Base-by-base conservation (phyloP, 768 basidiomycete species). In the Rhodosporidiobolus odoratus region DNA sequence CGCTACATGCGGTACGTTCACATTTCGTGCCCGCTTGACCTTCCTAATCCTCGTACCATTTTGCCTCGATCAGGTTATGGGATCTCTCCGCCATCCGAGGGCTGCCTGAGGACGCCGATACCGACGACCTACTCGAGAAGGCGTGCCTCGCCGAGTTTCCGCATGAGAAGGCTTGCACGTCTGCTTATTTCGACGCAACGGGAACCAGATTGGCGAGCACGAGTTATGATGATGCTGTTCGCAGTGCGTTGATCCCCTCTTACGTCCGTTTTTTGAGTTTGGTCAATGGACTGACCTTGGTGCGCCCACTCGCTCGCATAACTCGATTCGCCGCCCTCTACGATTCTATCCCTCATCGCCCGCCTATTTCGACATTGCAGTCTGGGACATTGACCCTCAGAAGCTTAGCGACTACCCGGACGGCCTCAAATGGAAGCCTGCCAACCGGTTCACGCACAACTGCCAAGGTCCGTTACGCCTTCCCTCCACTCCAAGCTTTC, bases 161-260 rank as follows among this genome's bases (percentile, higher is more conserved):
- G 0, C n/a, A 76, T 70, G 57, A 74, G 43, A 69, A 79, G 60
- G 69, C 77, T 4, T 75, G 74, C 65, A 65, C 69, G 53, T 60
- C 40, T 16, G 59, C 68, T 4, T 82, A 81, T 66, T 83, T 80
- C 76, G 81, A 82, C 74, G 77, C 79, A n/a, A 78, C 78, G 63
- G 82, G 82, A 3, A 75, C 76, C 30, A 59, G 79, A 32, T 65
- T 83, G 3, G 62, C 82, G 32, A 79, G 77, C 6, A 83, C 82
- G 19, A 75, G 75, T 17, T 83, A 83, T 71, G 82, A 83, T 67
- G 81, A 82, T 65, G 52, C 59, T n/a, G 68, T 82, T 30, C 67
- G 82, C 58, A 67, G 69, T 71, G 37, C 30, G 69, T 66, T 25
- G 4, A 1, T 4, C 25, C 2, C 43, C 6, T 25, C 6, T 12